Evolutionary conservation across 2,329 filamentous ascomycete species (phyloP).

Genomic region (Colletotrichum liaoningense): DNA sequence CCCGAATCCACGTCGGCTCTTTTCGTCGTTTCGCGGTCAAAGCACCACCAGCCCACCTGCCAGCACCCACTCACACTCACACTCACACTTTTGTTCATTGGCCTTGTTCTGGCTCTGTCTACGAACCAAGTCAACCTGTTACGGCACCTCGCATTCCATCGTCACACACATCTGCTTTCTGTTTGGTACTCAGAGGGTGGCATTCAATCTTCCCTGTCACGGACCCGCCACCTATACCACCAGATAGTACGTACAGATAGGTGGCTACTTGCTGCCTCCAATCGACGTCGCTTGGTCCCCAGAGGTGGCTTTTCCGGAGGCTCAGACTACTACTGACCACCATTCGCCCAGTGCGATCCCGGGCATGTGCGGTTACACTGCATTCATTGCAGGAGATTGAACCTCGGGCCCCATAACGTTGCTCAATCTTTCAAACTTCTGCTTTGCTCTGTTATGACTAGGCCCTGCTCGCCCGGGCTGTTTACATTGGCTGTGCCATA

Average conservation of each 20-base stretch:
- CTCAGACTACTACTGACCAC: slow-evolving; percentile 11
- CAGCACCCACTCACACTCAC: not conserved
- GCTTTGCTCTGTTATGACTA: not conserved
- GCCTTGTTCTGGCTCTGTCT: not conserved
- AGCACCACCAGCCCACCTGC: slow-evolving; percentile 24
- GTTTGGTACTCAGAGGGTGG: not conserved
- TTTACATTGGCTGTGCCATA: not conserved
- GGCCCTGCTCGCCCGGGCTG: not conserved
- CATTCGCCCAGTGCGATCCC: not conserved
- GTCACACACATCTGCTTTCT: not conserved
- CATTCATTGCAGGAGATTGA: not conserved
- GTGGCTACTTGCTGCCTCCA: not conserved
- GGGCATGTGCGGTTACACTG: not conserved
- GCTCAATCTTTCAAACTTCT: not conserved
- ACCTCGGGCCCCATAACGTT: not conserved
- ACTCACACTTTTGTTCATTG: not conserved
- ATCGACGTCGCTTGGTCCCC: not conserved
- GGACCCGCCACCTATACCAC: not conserved
- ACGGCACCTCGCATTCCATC: not conserved
- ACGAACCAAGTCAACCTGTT: not conserved
- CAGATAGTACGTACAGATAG: not conserved
- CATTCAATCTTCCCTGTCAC: not conserved
- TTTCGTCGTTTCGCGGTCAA: slow-evolving; percentile 24
- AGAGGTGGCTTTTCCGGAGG: not conserved
- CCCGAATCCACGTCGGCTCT: not conserved